Evolutionary conservation across 306 rosid genomes (phyloP).

Genomic region (Trichosanthes truncata): DNA sequence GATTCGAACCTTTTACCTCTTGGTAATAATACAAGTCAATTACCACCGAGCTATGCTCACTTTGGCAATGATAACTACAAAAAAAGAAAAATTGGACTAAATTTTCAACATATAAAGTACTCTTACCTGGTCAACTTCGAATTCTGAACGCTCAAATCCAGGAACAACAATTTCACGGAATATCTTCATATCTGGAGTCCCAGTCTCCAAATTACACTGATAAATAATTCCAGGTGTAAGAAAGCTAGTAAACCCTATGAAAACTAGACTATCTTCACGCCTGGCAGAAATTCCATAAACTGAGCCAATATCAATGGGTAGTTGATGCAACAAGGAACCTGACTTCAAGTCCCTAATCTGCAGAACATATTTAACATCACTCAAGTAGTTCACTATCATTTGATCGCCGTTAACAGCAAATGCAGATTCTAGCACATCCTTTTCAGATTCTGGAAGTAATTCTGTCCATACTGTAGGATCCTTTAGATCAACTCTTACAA

Average conservation of each 20-base stretch:
- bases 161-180: conserved; percentile 72
- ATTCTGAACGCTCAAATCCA: conserved; percentile 70
- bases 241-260: conserved; percentile 74
- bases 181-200: conserved; percentile 54
- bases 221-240: conserved; percentile 79
- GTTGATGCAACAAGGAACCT: conserved; percentile 63
- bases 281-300: conserved; percentile 60
- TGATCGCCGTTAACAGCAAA: conserved; percentile 67
- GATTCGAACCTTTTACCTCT: too few species aligned
- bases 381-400: conserved; percentile 74
- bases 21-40: too few species aligned
- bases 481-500: conserved; percentile 69
- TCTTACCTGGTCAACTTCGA: conserved; percentile 65
- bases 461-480: conserved; percentile 69
- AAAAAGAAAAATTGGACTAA: neutral
- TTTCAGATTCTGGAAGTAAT: conserved; percentile 62
- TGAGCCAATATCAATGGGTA: conserved; percentile 87
- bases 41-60: too few species aligned
- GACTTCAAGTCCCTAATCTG: conserved; percentile 80
- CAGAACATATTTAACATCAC: conserved; percentile 75
- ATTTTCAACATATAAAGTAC: neutral
- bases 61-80: neutral
- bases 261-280: conserved; percentile 54
- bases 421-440: conserved; percentile 75
- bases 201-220: conserved; percentile 56